Conservation (phyloP, 257 asterid species). For the Nicotiana tabacum region DNA sequence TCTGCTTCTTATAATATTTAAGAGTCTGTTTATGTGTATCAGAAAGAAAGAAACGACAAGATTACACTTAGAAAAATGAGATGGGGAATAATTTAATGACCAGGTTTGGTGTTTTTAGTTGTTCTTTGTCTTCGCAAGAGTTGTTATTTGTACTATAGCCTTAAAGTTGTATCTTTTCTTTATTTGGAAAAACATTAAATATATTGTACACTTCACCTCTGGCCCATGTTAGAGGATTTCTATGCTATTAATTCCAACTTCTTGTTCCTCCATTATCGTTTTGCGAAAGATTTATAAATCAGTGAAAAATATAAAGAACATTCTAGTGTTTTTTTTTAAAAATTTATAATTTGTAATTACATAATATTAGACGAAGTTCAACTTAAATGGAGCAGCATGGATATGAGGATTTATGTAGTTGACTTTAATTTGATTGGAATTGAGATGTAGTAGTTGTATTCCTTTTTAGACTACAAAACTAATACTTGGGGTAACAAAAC, state of each 20-base stretch:
- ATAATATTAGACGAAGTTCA: not conserved
- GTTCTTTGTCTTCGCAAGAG: not conserved
- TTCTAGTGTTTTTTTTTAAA: not conserved
- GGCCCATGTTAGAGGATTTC: conserved; percentile 2
- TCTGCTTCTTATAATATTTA: conserved; percentile 11
- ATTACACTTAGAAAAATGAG: not conserved
- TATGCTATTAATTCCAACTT: not conserved
- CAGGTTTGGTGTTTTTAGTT: conserved; percentile 10
- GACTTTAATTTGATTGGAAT: not conserved
- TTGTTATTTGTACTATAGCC: not conserved
- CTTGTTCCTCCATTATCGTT: not conserved
- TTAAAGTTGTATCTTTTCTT: not conserved
- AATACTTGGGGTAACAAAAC: not conserved
- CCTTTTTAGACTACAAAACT: not conserved
- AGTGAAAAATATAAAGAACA: not conserved
- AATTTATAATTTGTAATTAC: not conserved
- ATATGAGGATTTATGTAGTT: not conserved
- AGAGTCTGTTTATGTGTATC: not conserved
- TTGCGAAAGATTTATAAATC: not conserved
- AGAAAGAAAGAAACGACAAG: not conserved
- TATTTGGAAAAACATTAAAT: not conserved
- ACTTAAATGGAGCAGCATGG: not conserved
- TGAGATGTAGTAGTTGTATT: not conserved
- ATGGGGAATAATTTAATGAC: conserved; percentile 6
- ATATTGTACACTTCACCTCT: not conserved